phyloP scores from a whole-genome alignment of 148 eudicot genomes.

The Salicornia ramosissima region DNA sequence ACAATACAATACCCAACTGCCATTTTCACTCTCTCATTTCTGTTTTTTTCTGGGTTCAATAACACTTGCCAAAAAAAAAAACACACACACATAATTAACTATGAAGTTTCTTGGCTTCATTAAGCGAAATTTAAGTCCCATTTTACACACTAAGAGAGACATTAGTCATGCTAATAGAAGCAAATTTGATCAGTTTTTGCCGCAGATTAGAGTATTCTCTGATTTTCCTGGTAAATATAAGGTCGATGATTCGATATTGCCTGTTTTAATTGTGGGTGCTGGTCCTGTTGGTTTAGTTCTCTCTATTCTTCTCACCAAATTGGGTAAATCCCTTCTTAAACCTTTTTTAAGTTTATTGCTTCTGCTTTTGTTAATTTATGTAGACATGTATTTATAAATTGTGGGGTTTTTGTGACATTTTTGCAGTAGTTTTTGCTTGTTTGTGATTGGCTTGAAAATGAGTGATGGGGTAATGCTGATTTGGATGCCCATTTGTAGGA shows the following conservation, averaged over 20 bases:
- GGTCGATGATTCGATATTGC: constrained; percentile 45
- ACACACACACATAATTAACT: too few species aligned
- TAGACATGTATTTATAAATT: too few species aligned
- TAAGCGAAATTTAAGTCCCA: constrained; percentile 6
- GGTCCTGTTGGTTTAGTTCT: constrained; percentile 94
- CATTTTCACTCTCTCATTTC: background rate
- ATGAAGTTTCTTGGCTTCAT: constrained; percentile 20
- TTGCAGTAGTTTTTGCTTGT: background rate
- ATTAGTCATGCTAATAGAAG: background rate
- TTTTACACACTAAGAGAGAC: constrained; percentile 5
- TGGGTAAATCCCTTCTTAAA: constrained; percentile 44
- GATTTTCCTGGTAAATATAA: constrained; percentile 5
- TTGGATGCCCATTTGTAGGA: background rate
- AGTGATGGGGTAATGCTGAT: background rate
- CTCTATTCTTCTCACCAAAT: constrained; percentile 72
- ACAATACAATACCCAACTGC: background rate
- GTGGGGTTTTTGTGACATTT: background rate
- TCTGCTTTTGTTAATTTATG: background rate
- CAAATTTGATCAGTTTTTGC: constrained; percentile 3
- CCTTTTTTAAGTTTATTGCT: background rate
- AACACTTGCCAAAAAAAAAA: background rate
- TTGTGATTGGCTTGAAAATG: background rate
- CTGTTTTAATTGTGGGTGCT: constrained; percentile 91
- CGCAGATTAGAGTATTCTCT: constrained; percentile 31
- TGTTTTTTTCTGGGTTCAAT: background rate